These are phyloP conservation scores for Periconia sp. DNA, from an alignment of 2,329 filamentous ascomycete species.

Conservation along the genomic window DNA sequence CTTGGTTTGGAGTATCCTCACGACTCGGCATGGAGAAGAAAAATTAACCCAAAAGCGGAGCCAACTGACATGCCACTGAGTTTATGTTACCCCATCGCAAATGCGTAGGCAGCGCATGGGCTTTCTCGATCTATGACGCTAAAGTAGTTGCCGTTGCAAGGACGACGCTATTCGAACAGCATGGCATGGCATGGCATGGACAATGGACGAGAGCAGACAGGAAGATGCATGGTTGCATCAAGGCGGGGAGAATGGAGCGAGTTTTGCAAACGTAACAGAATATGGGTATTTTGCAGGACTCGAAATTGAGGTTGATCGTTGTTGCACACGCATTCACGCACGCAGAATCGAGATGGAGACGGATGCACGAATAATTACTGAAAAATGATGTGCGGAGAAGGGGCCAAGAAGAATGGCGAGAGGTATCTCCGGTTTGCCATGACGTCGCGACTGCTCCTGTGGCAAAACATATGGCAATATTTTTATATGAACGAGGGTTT, in stretches of 20 bases:
- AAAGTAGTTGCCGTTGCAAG: conserved; percentile 31
- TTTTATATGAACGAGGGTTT: no score
- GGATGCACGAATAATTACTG: background rate
- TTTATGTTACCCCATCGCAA: conserved; percentile 3
- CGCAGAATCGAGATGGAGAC: background rate
- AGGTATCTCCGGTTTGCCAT: no score
- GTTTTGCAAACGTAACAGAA: conserved; percentile 41
- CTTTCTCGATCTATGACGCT: conserved; percentile 26
- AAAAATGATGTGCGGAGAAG: no score
- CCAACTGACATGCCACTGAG: background rate
- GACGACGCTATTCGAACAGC: conserved; percentile 16
- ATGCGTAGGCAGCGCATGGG: conserved; percentile 1
- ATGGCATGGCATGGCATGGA: background rate
- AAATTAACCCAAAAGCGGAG: background rate
- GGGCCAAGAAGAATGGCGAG: no score
- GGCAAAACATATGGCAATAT: no score
- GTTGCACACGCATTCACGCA: background rate
- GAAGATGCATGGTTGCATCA: conserved; percentile 23
- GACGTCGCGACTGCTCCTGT: no score
- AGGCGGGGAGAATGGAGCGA: conserved; percentile 27
- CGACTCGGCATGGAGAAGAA: background rate
- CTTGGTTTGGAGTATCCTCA: no score
- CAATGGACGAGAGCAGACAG: conserved; percentile 13
- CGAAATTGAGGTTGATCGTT: background rate
- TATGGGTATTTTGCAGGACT: conserved; percentile 1